Base-by-base conservation (phyloP, 345 rosid species). In the Dovyalis caffra region DNA sequence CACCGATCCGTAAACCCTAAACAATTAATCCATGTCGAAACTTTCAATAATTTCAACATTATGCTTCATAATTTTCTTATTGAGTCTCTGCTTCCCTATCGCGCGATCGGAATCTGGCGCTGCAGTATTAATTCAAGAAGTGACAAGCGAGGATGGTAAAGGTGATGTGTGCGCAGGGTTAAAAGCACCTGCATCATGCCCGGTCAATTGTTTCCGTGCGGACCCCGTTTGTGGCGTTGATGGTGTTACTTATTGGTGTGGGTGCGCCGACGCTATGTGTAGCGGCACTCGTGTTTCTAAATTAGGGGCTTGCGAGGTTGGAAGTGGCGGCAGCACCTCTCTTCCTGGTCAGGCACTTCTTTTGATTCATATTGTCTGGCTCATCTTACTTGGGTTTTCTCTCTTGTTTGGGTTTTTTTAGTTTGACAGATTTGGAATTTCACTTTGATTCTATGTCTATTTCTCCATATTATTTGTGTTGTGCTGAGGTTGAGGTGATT, bases 161-260 rank as follows among this genome's bases (percentile, higher is more conserved):
- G 82, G 60, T 32, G 92, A 79, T 43, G 64, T 75, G 0, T 95
- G 96, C 85, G 23, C 74, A 4, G 74, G 87, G 32, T 66, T 76
- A 49, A n/a, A 69, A 62, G 78, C 72, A 62, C 87, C 92, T 33
- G 71, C 26, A 4, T 84, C 90, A 4, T 95, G 98, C 73, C 99
- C 99, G 33, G 77, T 93, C 58, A 93, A 83, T 25, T 95, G 99
- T 80, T 93, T 95, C 76, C 80, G 93, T 28, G 80, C 92, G 9
- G 93, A 93, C 63, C 99, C 98, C 23, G 98, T 93, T 25, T 95
- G 99, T 51, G 98, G 98, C 10, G 88, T 77, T 32, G 86, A 93
- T 75, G 91, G 97, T 35, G 90, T 89, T 71, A 95, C 97, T 53
- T 95, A 95, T 80, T 95, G 99, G 99, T 95, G 99, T 72, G 99